phyloP scores from a whole-genome alignment of 2,329 filamentous ascomycete species.

The Colletotrichum sp. region DNA sequence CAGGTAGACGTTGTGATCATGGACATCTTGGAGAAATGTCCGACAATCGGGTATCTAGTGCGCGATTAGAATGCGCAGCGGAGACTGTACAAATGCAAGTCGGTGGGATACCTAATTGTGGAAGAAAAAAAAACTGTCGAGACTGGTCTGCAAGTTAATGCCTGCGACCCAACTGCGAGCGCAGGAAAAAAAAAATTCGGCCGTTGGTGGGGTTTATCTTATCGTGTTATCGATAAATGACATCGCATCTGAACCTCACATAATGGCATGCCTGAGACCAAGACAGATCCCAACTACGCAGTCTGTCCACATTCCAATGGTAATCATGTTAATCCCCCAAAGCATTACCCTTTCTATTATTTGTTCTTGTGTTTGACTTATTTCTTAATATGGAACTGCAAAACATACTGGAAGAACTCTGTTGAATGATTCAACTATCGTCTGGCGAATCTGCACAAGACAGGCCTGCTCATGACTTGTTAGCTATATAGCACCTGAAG shows the following conservation, averaged over 20 bases:
- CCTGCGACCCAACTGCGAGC: not conserved
- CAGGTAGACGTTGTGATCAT: constrained; percentile 81
- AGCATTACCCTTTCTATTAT: not conserved
- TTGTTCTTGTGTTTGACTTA: not conserved
- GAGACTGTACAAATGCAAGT: not conserved
- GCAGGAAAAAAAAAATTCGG: constrained; percentile 14
- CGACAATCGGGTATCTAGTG: not conserved
- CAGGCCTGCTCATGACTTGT: not conserved
- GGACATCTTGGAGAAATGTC: constrained; percentile 50
- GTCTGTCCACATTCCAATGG: not conserved
- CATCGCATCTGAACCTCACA: not conserved
- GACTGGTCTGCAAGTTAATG: not conserved
- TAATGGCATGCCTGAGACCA: not conserved
- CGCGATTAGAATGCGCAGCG: not conserved
- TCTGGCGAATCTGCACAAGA: not conserved
- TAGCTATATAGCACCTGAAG: not conserved
- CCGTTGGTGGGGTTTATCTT: constrained; percentile 22
- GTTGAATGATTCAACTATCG: not conserved
- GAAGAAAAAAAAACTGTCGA: not conserved
- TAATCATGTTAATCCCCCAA: not conserved
- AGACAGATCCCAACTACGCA: not conserved
- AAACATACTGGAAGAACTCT: not conserved
- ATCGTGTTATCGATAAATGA: constrained; percentile 16
- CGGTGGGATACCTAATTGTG: not conserved
- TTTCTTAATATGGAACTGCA: not conserved